A percentile compares a stretch with the other conserved stretches of the same genome.
These are phyloP conservation scores for Phytophthora citrophthora DNA, from an alignment of 352 stramenopile species.

Conservation along the genomic window DNA sequence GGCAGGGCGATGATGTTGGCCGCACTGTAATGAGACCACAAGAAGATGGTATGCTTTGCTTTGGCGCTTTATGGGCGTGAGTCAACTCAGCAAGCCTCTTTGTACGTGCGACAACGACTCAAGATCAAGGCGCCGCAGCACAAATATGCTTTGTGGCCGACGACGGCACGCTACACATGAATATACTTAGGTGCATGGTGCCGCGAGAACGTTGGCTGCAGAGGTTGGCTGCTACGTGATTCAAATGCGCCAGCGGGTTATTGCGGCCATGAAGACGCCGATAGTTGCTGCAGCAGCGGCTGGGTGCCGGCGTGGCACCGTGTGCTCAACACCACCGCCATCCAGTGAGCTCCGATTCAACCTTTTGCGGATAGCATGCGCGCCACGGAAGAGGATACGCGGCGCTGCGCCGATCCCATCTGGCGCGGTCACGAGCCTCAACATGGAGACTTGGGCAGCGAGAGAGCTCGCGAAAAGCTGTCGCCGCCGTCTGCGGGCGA, in stretches of 20 bases:
- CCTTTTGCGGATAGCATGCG: background rate
- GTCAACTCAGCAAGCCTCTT: slow-evolving; percentile 9
- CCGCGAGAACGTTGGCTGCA: background rate
- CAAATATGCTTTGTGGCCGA: slow-evolving; percentile 9
- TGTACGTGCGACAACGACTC: slow-evolving; percentile 18
- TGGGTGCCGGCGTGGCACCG: slow-evolving; percentile 4
- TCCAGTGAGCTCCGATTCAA: slow-evolving; percentile 27
- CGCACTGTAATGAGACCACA: slow-evolving; percentile 15
- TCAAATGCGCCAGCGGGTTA: slow-evolving; percentile 12
- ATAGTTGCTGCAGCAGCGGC: slow-evolving; percentile 27
- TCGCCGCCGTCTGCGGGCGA: background rate
- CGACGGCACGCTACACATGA: slow-evolving; percentile 6
- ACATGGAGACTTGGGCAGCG: slow-evolving; percentile 1
- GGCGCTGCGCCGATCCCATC: slow-evolving; percentile 1
- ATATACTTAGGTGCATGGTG: background rate
- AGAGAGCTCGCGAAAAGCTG: slow-evolving; percentile 9
- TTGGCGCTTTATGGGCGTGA: slow-evolving; percentile 14
- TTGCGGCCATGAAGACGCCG: slow-evolving; percentile 9
- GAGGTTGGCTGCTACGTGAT: slow-evolving; percentile 14
- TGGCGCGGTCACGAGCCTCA: slow-evolving; percentile 4
- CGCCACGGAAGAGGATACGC: slow-evolving; percentile 15
- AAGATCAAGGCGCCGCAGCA: slow-evolving; percentile 1
- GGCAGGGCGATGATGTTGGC: slow-evolving; percentile 6
- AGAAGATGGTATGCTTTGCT: slow-evolving; percentile 40
- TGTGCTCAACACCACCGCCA: slow-evolving; percentile 4